Base-by-base conservation (phyloP, 1,284 basidiomycete genomes). In the Entoloma clypeatum region DNA sequence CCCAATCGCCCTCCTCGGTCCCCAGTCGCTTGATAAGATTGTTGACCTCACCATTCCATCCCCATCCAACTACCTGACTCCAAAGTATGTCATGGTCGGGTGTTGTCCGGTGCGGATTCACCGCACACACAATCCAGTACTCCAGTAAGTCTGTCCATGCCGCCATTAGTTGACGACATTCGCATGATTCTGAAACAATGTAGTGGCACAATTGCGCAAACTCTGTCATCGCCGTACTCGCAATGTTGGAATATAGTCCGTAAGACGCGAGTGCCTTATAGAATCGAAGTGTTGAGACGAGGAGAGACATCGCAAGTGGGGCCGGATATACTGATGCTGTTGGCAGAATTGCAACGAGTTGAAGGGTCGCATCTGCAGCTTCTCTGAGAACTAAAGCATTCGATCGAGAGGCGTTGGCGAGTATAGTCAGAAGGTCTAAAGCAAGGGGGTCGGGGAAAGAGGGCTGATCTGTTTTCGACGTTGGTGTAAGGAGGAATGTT, bases 61-160 rank as follows among this genome's bases (percentile, higher is more conserved):
- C 77, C 75, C 86, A 85, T 2, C 77, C 81, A 10, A 68, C 64
- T 4, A 94, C 70, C 55, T 93, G 91, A 40, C 83, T 90, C 94
- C 93, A 97, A 3, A 88, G 68, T 33, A 97, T 80, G 45, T 92
- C 91, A 60, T 98, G 93, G 11, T 73, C 73, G 0, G 89, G 90
- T 5, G 81, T 85, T 5, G 92, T 94, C 43, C 75, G 71, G 59
- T 98, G 94, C 2, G 94, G 93, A 58, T 97, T 88, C 14, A 79
- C 75, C 0, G 92, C 89, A 51, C 91, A 94, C 1, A 79, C 70
- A 5, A 73, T 85, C 92, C 92, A 97, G 0, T 73, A 65, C 40
- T 78, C 74, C 1, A 91, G 53, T 3, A 90, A 60, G 29, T 58
- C 59, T 9, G 64, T 64, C 76, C 75, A 91, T 7, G 73, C 67